Evolutionary conservation across 495 filamentous ascomycete genomes (phyloP).

Genomic region (Aspergillus bertholletiae): DNA sequence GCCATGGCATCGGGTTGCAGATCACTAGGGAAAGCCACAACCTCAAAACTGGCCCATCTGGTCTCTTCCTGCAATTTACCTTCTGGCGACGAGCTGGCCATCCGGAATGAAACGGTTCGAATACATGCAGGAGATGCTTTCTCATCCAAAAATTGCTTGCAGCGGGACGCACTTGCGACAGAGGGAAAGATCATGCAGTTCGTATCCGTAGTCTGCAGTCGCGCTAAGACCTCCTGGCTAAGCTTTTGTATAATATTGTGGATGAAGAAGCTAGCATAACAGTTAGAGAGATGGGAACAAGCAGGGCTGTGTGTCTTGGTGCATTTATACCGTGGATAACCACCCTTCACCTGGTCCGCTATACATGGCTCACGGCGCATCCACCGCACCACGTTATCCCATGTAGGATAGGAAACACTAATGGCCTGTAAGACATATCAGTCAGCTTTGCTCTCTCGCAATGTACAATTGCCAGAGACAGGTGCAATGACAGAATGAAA

Average conservation of each 20-base stretch:
- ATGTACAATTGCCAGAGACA: too few relatives aligned
- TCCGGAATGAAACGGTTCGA: not conserved
- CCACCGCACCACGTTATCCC: not conserved
- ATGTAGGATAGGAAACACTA: not conserved
- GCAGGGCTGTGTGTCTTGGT: not conserved
- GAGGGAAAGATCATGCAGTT: not conserved
- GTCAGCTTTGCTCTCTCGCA: too few relatives aligned
- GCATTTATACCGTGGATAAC: not conserved
- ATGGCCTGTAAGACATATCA: not conserved
- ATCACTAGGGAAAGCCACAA: not conserved
- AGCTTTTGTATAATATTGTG: not conserved
- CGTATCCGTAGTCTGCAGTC: not conserved
- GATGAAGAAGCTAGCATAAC: not conserved
- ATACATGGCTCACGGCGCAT: not conserved
- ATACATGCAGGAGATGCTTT: not conserved
- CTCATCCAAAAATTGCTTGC: not conserved
- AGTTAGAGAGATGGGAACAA: not conserved
- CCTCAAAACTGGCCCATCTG: not conserved
- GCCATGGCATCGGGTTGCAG: not conserved
- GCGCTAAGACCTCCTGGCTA: not conserved
- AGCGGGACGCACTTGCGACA: not conserved
- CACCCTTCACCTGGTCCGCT: not conserved
- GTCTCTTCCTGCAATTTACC: not conserved
- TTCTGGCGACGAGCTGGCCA: not conserved
- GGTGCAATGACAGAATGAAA: not conserved